A percentile compares a stretch with the other conserved stretches of the same genome.
Conservation (phyloP, 2,329 filamentous ascomycete species). For the Pyrenochaeta sp. region DNA sequence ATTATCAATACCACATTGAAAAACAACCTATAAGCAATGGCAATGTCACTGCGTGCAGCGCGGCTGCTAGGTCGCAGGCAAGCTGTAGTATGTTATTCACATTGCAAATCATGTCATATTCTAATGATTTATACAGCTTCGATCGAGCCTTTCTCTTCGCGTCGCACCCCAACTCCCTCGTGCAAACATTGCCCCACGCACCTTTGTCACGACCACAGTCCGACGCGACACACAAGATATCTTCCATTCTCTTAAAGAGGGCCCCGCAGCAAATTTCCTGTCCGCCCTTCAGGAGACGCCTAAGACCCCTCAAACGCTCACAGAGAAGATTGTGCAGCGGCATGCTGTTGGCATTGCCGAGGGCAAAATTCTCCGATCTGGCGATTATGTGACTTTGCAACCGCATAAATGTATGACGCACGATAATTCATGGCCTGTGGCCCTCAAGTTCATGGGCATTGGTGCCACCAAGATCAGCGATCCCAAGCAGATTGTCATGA, state of each 20-base stretch:
- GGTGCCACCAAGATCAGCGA: constrained; percentile 78
- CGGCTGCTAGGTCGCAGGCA: constrained; percentile 42
- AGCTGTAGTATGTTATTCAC: constrained; percentile 32
- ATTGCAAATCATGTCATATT: not conserved
- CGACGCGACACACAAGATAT: constrained; percentile 42
- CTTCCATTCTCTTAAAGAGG: constrained; percentile 71
- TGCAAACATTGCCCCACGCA: constrained; percentile 30
- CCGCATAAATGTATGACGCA: constrained; percentile 85
- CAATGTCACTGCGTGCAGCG: constrained; percentile 48
- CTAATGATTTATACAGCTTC: constrained; percentile 34
- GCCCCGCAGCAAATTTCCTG: constrained; percentile 71
- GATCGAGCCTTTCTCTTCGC: constrained; percentile 36
- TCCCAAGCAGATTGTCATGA: constrained; percentile 79
- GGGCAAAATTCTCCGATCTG: constrained; percentile 77
- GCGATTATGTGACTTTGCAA: constrained; percentile 83
- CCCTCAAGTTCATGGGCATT: constrained; percentile 82
- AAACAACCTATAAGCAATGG: constrained; percentile 36
- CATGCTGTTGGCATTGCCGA: constrained; percentile 78
- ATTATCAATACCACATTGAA: constrained; percentile 30
- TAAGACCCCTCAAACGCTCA: constrained; percentile 76
- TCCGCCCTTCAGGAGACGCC: constrained; percentile 68
- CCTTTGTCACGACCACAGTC: constrained; percentile 34
- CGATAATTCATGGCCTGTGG: constrained; percentile 82
- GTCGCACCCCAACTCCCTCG: constrained; percentile 33
- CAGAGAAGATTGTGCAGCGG: constrained; percentile 89